Base-by-base conservation (phyloP, 139 green algal species). In the Raphidocelis subcapitata region DNA sequence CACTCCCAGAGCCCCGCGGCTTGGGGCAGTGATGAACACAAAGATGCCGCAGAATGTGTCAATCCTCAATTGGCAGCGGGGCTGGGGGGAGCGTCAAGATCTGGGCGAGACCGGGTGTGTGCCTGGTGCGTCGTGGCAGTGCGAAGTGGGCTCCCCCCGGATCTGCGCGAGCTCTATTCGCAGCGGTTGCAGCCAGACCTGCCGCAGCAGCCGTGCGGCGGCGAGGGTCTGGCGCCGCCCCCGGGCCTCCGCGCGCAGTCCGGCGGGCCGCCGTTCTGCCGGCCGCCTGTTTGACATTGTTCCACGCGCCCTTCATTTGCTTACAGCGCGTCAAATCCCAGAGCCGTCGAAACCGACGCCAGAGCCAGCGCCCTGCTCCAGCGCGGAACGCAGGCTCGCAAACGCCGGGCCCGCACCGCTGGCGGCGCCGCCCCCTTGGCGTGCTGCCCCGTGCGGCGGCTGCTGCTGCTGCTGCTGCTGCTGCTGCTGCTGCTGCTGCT, bases 291-390 rank as follows among this genome's bases (percentile, higher is more conserved):
- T 15, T 62, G 8, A 12, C 14, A 15, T 15, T 14, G 16, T 14
- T 29, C 14, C 28, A 21, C 55, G 23, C 16, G 23, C n/a, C 55
- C 28, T 14, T 20, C 23, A 20, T 12, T 32, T 14, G 8, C 28
- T 12, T 20, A 21, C 8, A 32, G 55, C 12, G 14, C 8, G 14
- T 62, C 16, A 10, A 12, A 12, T 62, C 8, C 55, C 14, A 10
- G 14, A 62, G 24, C 55, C 28, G 23, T 10, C 14, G 8, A 31
- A 15, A 20, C 24, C 55, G n/a, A 12, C 16, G 14, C n/a, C 55
- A 10, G 8, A 62, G 8, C 8, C 55, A 20, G 28, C 10, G 69
- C 64, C 74, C 24, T 74, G 52, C 26, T 79, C 69, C 3, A 67
- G 37, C 21, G 79, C 73, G 36, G 49, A 65, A 21, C 32, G 28